phyloP scores from a whole-genome alignment of 1,139 yeast genomes.

The Candida sojae region DNA sequence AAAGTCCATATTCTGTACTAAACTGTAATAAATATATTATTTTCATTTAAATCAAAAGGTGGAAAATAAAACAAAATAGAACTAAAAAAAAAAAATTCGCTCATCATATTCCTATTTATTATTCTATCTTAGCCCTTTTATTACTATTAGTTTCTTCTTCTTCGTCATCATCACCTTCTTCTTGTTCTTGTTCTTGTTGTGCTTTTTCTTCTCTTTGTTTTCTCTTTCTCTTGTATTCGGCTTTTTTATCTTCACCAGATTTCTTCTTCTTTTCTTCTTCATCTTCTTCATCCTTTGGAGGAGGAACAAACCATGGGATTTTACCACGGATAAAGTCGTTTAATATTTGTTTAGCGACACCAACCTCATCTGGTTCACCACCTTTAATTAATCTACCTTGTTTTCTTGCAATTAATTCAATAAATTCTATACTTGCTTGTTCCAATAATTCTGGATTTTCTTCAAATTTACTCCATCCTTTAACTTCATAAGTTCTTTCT shows the following conservation, averaged over 20 bases:
- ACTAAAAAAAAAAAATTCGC: too few relatives aligned
- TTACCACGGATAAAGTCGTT: slow-evolving; percentile 97
- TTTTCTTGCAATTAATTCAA: slow-evolving; percentile 89
- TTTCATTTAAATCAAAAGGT: background rate
- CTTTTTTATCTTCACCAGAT: slow-evolving; percentile 58
- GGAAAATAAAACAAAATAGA: too few relatives aligned
- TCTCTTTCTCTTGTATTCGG: slow-evolving; percentile 53
- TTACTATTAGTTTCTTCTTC: background rate
- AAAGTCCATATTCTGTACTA: background rate
- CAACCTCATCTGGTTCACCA: slow-evolving; percentile 96
- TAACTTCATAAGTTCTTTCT: slow-evolving; percentile 92
- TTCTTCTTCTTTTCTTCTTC: slow-evolving; percentile 31
- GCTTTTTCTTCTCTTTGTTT: slow-evolving; percentile 38
- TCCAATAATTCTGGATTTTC: slow-evolving; percentile 41
- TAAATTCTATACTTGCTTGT: slow-evolving; percentile 72
- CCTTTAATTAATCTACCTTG: slow-evolving; percentile 92
- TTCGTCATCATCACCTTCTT: background rate
- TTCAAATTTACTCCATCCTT: slow-evolving; percentile 75
- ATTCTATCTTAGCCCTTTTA: slow-evolving; percentile 2
- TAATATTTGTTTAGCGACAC: slow-evolving; percentile 86
- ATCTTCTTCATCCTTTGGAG: slow-evolving; percentile 65
- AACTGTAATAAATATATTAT: background rate
- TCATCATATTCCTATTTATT: background rate
- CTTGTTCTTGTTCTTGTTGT: slow-evolving; percentile 8
- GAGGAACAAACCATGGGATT: slow-evolving; percentile 97